These are phyloP conservation scores for Fusarium xyrophilum DNA, from an alignment of 2,329 filamentous ascomycete genomes.

Conservation along the genomic window DNA sequence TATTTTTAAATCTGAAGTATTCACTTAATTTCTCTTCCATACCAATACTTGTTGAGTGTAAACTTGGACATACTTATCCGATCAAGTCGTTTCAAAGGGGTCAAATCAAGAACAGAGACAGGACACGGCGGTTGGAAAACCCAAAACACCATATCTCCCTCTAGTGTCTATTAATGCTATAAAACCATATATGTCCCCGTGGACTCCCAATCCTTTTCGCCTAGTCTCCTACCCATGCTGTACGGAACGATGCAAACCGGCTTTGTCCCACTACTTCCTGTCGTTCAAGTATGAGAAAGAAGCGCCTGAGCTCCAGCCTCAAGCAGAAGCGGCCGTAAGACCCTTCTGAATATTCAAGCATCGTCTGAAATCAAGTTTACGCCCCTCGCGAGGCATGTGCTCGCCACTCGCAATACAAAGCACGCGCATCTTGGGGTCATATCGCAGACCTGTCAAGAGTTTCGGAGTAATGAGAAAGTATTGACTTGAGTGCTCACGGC, in stretches of 20 bases:
- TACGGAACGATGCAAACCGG: neutral
- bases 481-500: conserved; percentile 76
- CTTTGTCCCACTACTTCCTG: neutral
- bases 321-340: conserved; percentile 47
- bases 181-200: neutral
- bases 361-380: conserved; percentile 57
- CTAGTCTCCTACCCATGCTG: neutral
- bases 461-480: conserved; percentile 99
- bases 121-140: neutral
- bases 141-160: neutral
- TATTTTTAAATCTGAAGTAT: conserved; percentile 10
- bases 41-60: neutral
- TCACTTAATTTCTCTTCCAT: neutral
- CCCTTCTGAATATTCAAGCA: conserved; percentile 54
- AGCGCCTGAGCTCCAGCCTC: neutral
- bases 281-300: neutral
- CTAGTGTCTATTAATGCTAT: neutral
- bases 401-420: conserved; percentile 94
- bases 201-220: conserved; percentile 14
- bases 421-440: conserved; percentile 90
- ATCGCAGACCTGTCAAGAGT: conserved; percentile 82
- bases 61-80: neutral
- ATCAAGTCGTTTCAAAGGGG: neutral
- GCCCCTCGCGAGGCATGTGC: conserved; percentile 64
- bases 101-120: neutral